Conservation (phyloP, 352 stramenopile genomes). For the Plasmopara viticola region DNA sequence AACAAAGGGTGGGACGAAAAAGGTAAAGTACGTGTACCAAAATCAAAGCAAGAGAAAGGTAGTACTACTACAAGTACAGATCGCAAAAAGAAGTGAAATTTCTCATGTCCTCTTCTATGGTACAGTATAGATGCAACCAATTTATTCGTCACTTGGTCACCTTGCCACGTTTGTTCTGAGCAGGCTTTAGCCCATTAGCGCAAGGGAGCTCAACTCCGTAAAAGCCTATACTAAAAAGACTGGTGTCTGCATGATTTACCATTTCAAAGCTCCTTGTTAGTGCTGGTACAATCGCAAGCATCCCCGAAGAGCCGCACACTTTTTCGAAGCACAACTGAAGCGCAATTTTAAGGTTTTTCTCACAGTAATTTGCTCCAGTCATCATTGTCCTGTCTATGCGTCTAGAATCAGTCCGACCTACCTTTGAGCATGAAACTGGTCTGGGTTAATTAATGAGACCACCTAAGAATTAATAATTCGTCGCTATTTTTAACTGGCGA, state of each 20-base stretch:
- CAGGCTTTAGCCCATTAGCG: neutral
- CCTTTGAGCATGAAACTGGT: neutral
- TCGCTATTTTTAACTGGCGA: conserved; percentile 17
- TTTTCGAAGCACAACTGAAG: neutral
- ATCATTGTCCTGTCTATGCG: conserved; percentile 1
- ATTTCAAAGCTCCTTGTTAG: neutral
- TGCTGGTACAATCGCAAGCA: neutral
- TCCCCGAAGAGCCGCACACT: neutral
- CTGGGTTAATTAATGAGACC: neutral
- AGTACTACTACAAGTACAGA: too few relatives aligned
- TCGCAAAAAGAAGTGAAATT: too few relatives aligned
- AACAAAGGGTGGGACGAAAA: conserved; percentile 1
- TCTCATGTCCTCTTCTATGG: too few relatives aligned
- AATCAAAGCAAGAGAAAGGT: too few relatives aligned
- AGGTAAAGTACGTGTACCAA: too few relatives aligned
- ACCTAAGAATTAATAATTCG: conserved; percentile 17
- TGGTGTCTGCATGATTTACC: neutral
- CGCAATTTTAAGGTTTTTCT: too few relatives aligned
- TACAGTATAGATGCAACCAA: too few relatives aligned
- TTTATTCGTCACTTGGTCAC: too few relatives aligned
- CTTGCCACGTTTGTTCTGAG: neutral
- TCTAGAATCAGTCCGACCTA: conserved; percentile 9
- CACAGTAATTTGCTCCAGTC: neutral
- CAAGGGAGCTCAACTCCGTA: neutral
- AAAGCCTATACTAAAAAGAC: too few relatives aligned